Conservation (phyloP, 1,284 basidiomycete genomes). For the Lentinus polychrous region DNA sequence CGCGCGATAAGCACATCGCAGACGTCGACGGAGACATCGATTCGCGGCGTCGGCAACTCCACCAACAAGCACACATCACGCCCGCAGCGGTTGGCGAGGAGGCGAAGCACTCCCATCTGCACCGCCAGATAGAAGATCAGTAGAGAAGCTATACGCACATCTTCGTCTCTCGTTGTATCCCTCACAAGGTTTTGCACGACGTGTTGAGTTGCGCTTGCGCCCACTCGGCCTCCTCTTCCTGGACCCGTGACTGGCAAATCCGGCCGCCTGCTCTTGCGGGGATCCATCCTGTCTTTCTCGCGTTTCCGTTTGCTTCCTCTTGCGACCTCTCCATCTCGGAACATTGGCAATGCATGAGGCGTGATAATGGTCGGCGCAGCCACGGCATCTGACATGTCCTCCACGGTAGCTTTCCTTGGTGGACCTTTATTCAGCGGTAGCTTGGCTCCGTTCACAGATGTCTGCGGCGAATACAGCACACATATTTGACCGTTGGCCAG, state of each 20-base stretch:
- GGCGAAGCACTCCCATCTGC: no score
- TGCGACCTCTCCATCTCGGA: constrained; percentile 72
- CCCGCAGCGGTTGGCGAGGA: no score
- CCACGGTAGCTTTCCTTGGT: constrained; percentile 64
- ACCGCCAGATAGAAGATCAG: background rate
- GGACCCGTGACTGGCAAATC: constrained; percentile 89
- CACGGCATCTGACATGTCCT: constrained; percentile 80
- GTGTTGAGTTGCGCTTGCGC: constrained; percentile 91
- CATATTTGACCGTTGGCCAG: constrained; percentile 84
- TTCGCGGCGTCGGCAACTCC: no score
- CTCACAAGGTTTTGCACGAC: constrained; percentile 90
- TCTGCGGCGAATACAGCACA: constrained; percentile 84
- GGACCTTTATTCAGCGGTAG: constrained; percentile 76
- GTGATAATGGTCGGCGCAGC: constrained; percentile 83
- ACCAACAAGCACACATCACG: no score
- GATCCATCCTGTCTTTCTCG: constrained; percentile 84
- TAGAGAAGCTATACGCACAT: constrained; percentile 59
- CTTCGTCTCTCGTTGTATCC: constrained; percentile 84
- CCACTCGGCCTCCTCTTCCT: constrained; percentile 89
- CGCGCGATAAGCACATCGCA: no score
- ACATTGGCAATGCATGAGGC: constrained; percentile 86
- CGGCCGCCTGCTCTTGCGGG: constrained; percentile 84
- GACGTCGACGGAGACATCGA: no score
- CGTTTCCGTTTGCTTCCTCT: constrained; percentile 77
- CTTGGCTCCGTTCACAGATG: constrained; percentile 88